Evolutionary conservation across 164 flowering plant species (phyloP).

Genomic region (Nelumbo lutea): DNA sequence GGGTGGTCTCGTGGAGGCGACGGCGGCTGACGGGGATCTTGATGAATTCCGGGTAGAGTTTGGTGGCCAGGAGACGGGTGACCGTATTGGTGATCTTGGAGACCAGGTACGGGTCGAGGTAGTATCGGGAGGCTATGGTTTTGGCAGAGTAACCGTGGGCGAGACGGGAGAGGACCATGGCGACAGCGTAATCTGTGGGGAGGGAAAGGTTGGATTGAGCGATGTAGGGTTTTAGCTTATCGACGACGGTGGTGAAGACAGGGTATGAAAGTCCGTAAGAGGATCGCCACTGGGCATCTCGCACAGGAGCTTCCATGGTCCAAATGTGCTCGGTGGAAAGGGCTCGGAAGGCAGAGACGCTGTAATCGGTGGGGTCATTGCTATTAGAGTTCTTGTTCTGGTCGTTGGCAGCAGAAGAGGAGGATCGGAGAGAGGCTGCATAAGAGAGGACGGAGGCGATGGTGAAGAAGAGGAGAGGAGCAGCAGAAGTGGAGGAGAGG

Average conservation of each 20-base stretch:
- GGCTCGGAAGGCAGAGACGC: conserved; percentile 75
- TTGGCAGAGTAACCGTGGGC: conserved; percentile 56
- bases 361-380: conserved; percentile 29
- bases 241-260: conserved; percentile 82
- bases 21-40: conserved; percentile 68
- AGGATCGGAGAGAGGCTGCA: conserved; percentile 54
- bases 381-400: conserved; percentile 12
- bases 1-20: conserved; percentile 54
- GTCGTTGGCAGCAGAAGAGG: conserved; percentile 22
- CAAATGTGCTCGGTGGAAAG: conserved; percentile 80
- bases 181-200: conserved; percentile 85
- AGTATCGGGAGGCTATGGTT: conserved; percentile 55
- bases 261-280: conserved; percentile 88
- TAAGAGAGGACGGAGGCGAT: conserved; percentile 29
- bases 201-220: conserved; percentile 67
- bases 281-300: conserved; percentile 86
- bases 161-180: conserved; percentile 92
- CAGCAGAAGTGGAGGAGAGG: conserved; percentile 32
- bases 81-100: conserved; percentile 92
- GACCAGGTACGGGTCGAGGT: conserved; percentile 75
- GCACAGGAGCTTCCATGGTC: conserved; percentile 73
- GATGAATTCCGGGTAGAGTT: conserved; percentile 73
- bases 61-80: conserved; percentile 77
- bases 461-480: conserved; percentile 26
- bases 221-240: conserved; percentile 76